Evolutionary conservation across 1,139 yeast species (phyloP).

Genomic region (Debaryomycetaceae sp.): DNA sequence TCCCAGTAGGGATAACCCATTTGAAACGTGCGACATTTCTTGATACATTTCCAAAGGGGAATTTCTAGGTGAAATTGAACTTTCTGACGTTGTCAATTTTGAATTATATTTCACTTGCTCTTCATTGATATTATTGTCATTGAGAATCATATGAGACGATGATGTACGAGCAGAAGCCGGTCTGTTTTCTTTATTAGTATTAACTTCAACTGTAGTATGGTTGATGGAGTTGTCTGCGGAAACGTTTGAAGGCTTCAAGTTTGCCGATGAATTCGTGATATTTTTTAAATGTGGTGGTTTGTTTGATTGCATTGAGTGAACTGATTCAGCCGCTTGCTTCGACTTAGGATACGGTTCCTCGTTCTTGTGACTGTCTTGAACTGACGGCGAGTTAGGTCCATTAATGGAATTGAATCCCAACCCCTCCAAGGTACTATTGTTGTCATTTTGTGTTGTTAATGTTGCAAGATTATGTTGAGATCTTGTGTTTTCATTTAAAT

Average conservation of each 20-base stretch:
- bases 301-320: slow-evolving; percentile 12
- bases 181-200: background rate
- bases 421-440: slow-evolving; percentile 3
- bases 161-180: background rate
- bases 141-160: slow-evolving; percentile 2
- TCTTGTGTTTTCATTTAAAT: slow-evolving; percentile 12
- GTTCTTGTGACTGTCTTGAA: background rate
- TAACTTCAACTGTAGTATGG: background rate
- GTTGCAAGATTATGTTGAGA: slow-evolving; percentile 1
- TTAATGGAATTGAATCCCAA: slow-evolving; percentile 2
- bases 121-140: slow-evolving; percentile 1
- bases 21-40: background rate
- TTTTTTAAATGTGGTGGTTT: slow-evolving; percentile 5
- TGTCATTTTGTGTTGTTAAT: slow-evolving; percentile 6
- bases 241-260: slow-evolving; percentile 2
- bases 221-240: slow-evolving; percentile 3
- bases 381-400: slow-evolving; percentile 4
- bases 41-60: background rate
- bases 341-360: background rate
- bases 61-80: background rate
- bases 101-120: background rate
- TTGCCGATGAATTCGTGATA: slow-evolving; percentile 3
- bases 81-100: background rate
- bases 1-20: slow-evolving; percentile 3
- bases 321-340: slow-evolving; percentile 7